Evolutionary conservation across 1,139 yeast species (phyloP), one percentile per base, ranked within the genome.

Genomic region (Magnusiomyces paraingens): DNA sequence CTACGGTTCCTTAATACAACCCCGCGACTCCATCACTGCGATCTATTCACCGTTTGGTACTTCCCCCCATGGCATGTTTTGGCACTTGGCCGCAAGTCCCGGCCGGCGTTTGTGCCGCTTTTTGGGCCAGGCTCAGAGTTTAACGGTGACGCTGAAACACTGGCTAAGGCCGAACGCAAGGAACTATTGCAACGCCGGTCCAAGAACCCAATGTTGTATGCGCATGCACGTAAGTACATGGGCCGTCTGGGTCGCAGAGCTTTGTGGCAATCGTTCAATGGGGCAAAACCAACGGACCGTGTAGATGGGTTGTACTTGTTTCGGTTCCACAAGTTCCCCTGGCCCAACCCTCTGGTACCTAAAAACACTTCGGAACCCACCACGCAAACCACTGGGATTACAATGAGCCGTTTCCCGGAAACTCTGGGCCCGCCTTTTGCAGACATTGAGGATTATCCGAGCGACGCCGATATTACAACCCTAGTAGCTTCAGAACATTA

Each of bases 241-340:
- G 75, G 79, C 14, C 69, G 75, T 49, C 77, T 73, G 36, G 68
- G 64, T 66, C 75, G 66, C 67, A 70, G 55, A 10, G 58, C 65
- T 3, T 66, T 76, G 41, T 62, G 66, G 55, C 57, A 65, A 20
- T 60, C 65, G 12, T 72, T 72, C 64, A 26, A 26, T 8, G 32
- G 8, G 8, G 32, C 57, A 57, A 12, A 40, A 48, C 5, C 49
- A 59, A 20, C 58, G 55, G 1, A 71, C 69, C 0, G 53, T 11
- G 70, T 65, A 35, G 81, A 78, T 60, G 84, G 84, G 0, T 61
- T 79, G 5, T 84, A 78, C 60, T 66, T 72, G 43, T 73, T 78
- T 55, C 61, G 66, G 11, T 63, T 75, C 18, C 55, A 58, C 8
- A 60, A 69, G 41, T 54, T 50, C 35, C 56, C 56, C 20, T 47